These are phyloP conservation scores for Pyrus hybrid DNA, from an alignment of 331 rosid species.

Conservation along the genomic window DNA sequence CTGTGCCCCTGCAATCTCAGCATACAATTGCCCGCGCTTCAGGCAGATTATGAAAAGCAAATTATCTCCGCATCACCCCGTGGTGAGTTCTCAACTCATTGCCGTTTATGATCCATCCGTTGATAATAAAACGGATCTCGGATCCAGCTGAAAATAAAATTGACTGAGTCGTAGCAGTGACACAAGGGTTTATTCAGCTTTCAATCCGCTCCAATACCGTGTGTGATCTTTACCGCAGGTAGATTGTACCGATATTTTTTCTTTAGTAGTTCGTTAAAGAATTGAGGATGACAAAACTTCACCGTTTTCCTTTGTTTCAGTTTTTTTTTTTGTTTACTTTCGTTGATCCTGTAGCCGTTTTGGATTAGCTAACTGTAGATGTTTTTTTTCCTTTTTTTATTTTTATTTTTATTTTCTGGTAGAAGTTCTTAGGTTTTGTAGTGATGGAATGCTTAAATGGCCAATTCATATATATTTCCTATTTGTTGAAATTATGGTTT, in stretches of 20 bases:
- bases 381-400: not conserved
- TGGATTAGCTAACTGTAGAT: conserved; percentile 2
- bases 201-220: not conserved
- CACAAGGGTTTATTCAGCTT: not conserved
- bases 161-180: not conserved
- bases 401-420: not conserved
- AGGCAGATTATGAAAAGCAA: conserved; percentile 2
- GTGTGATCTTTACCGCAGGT: not conserved
- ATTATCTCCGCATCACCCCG: not conserved
- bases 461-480: not conserved
- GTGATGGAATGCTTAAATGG: not conserved
- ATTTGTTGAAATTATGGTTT: not conserved
- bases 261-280: not conserved
- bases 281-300: not conserved
- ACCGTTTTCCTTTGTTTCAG: not conserved
- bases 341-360: not conserved
- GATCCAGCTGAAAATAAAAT: not conserved
- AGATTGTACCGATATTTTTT: not conserved
- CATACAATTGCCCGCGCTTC: not conserved
- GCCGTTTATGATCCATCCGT: not conserved
- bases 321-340: not conserved
- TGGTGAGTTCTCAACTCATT: conserved; percentile 5
- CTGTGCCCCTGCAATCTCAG: not conserved
- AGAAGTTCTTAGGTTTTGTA: not conserved
- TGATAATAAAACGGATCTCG: not conserved